These are phyloP conservation scores for Lactarius evosmus DNA, from an alignment of 768 basidiomycete species.

Conservation along the genomic window DNA sequence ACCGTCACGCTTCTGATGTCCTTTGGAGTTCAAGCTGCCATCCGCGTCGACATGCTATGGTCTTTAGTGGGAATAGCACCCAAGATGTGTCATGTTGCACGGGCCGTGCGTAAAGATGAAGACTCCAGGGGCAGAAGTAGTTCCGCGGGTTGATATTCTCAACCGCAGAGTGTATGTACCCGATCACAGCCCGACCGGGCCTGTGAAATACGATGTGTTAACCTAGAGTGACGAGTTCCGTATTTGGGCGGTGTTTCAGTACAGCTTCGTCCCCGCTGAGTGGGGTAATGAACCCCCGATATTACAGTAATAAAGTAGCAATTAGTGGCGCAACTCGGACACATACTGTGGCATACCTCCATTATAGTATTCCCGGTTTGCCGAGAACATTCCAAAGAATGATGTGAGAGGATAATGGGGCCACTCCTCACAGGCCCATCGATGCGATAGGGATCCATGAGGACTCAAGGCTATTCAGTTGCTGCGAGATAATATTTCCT, in stretches of 20 bases:
- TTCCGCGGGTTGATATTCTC: neutral
- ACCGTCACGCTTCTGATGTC: constrained; percentile 55
- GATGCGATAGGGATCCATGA: constrained; percentile 5
- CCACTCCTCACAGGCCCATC: constrained; percentile 3
- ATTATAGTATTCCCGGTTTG: neutral
- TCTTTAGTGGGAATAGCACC: neutral
- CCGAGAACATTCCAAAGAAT: constrained; percentile 17
- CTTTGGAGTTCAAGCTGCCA: constrained; percentile 49
- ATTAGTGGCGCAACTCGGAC: constrained; percentile 19
- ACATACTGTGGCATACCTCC: neutral
- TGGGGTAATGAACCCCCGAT: neutral
- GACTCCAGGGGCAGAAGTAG: neutral
- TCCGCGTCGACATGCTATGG: constrained; percentile 30
- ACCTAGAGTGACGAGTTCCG: neutral
- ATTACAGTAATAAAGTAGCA: constrained; percentile 11
- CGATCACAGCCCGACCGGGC: neutral
- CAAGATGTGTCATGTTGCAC: neutral
- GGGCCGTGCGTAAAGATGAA: neutral
- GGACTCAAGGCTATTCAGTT: neutral
- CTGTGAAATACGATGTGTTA: neutral
- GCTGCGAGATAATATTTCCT: neutral
- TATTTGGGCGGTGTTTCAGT: constrained; percentile 1
- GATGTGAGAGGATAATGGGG: constrained; percentile 6
- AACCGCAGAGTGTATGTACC: neutral
- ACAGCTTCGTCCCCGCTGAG: constrained; percentile 7